Conservation (phyloP, 768 basidiomycete genomes). For the Pleurotus sapidus region DNA sequence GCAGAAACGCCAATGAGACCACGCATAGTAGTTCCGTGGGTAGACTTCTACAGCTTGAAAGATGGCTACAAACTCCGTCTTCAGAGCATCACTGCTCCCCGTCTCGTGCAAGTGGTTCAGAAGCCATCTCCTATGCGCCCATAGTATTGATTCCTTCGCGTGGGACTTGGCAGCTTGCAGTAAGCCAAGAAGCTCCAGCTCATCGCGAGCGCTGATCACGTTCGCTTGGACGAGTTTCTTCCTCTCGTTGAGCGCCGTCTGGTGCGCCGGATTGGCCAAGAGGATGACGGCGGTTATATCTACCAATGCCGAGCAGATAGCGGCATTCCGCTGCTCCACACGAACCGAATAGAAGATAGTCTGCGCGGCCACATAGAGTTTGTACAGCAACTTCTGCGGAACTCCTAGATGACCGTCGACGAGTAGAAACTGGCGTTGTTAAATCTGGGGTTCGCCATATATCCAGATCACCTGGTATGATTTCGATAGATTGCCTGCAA, state of each 20-base stretch:
- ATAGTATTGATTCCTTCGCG: slow-evolving; percentile 65
- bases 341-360: slow-evolving; percentile 28
- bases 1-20: slow-evolving; percentile 59
- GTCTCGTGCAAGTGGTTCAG: slow-evolving; percentile 30
- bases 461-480: slow-evolving; percentile 55
- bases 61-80: slow-evolving; percentile 46
- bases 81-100: slow-evolving; percentile 20
- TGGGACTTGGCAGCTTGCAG: slow-evolving; percentile 50
- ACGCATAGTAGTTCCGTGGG: slow-evolving; percentile 74
- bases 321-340: slow-evolving; percentile 10
- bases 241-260: slow-evolving; percentile 61
- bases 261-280: slow-evolving; percentile 66
- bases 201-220: slow-evolving; percentile 34
- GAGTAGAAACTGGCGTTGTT: slow-evolving; percentile 45
- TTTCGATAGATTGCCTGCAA: slow-evolving; percentile 50
- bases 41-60: slow-evolving; percentile 55
- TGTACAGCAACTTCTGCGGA: slow-evolving; percentile 54
- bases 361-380: slow-evolving; percentile 46
- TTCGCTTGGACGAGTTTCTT: slow-evolving; percentile 47
- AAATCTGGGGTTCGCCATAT: slow-evolving; percentile 35
- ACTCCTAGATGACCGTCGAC: slow-evolving; percentile 61
- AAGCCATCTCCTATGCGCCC: slow-evolving; percentile 73
- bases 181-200: slow-evolving; percentile 44
- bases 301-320: slow-evolving; percentile 17
- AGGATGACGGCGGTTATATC: slow-evolving; percentile 48